Percentiles rank a stretch among this genome's conserved stretches.
These are phyloP conservation scores for Penicillium bovifimosum DNA, from an alignment of 495 filamentous ascomycete genomes.

Conservation along the genomic window DNA sequence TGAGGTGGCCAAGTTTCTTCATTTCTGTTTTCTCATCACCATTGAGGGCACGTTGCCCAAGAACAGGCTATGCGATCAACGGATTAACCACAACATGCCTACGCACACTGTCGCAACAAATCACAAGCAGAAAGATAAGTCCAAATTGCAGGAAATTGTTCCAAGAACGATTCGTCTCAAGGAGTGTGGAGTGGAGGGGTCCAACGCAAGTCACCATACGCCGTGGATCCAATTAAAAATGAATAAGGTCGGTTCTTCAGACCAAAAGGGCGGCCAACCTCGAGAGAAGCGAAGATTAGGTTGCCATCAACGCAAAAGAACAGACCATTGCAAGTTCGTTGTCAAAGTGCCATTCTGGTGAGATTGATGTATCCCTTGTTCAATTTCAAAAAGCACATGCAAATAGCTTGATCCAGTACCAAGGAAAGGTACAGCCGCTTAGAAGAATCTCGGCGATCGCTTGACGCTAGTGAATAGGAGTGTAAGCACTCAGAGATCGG, in stretches of 20 bases:
- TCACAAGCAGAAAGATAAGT: conserved; percentile 12
- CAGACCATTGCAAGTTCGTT: conserved; percentile 14
- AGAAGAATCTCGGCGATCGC: conserved; percentile 39
- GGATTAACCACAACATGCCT: neutral
- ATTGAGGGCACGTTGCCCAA: neutral
- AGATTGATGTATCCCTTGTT: conserved; percentile 7
- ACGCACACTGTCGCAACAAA: conserved; percentile 6
- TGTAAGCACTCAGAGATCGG: conserved; percentile 13
- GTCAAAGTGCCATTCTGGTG: conserved; percentile 34
- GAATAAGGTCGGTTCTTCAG: conserved; percentile 25
- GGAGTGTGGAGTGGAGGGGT: conserved; percentile 14
- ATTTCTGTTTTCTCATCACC: conserved; percentile 34
- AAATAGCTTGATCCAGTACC: conserved; percentile 23
- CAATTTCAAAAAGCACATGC: conserved; percentile 19
- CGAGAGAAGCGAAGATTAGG: conserved; percentile 35
- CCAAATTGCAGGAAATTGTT: neutral
- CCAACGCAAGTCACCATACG: conserved; percentile 20
- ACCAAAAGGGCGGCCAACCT: conserved; percentile 43
- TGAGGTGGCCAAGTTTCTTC: conserved; percentile 46
- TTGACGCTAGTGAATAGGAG: conserved; percentile 25
- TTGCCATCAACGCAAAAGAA: conserved; percentile 24
- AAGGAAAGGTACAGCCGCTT: conserved; percentile 17
- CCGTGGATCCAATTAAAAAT: conserved; percentile 25
- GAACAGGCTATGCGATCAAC: neutral
- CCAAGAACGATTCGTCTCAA: conserved; percentile 7